Evolutionary conservation across 1,139 yeast genomes (phyloP), one percentile per base, ranked within the genome.

Genomic region (Pichia sp.): DNA sequence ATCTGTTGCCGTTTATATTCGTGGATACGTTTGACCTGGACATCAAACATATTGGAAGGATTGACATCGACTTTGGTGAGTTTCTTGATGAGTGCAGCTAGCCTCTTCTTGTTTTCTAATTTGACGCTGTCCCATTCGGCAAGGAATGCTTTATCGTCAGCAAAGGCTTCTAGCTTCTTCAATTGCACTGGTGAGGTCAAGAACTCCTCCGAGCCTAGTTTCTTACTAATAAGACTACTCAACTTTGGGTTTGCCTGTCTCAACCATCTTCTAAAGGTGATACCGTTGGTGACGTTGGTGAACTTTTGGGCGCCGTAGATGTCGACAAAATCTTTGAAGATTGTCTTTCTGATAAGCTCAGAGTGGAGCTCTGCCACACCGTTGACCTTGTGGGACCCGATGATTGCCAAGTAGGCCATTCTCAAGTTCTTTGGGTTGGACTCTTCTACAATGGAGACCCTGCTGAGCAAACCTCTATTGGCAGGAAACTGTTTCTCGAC

Each of bases 321-420:
- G 59, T 78, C 79, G 58, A 90, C 97, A 69, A 90, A 90, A 72
- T 90, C 97, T 70, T 85, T 86, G 75, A 90, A 90, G 65, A 90
- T 88, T 6, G 97, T 90, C 44, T 95, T 87, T 69, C 81, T 86
- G 68, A 90, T 87, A 69, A 90, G 80, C 69, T 90, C 96, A 36
- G 96, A 89, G 73, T 90, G 98, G 64, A 90, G 77, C 71, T 90
- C 97, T 29, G 97, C 97, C 56, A 90, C 98, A 71, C 97, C 97
- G 69, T 90, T 90, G 57, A 90, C 96, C 70, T 84, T 87, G 72
- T 90, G 97, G 26, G 96, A 87, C 38, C 97, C 97, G 65, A 90
- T 81, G 64, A 90, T 85, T 32, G 97, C 97, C 69, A 92, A 79
- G 70, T 77, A 82, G 4, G 97, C 97, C 98, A 90, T 90, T 71